Base-by-base conservation (phyloP, 768 basidiomycete genomes). In the Suillus luteus region DNA sequence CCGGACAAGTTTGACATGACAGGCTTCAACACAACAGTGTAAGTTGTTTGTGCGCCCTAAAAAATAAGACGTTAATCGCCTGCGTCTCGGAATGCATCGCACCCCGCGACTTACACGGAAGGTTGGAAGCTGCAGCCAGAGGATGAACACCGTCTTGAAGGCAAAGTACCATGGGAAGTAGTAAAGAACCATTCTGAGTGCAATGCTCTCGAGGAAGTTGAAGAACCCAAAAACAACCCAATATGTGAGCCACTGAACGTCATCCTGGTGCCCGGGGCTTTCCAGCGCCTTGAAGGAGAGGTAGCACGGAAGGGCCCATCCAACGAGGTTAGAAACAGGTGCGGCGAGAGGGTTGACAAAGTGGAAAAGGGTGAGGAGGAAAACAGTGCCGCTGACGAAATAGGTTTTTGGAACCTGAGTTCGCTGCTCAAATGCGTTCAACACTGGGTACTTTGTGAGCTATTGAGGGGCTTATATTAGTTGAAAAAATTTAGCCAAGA, bases 161-260 rank as follows among this genome's bases (percentile, higher is more conserved):
- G 91, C 88, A 74, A 89, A 97, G 77, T 96, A 98, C 91, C 94
- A 95, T 51, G 95, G 93, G 69, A 95, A 72, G 73, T 95, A 99
- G 82, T 96, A 94, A 68, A 98, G 88, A 65, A 97, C 85, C 65
- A 91, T 64, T 59, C 91, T 86, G 67, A 93, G 82, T 60, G 92
- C 93, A 69, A 96, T 84, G 72, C 86, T 89, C 80, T 98, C 96
- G 65, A 92, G 71, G 79, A 97, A 93, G 82, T 91, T 96, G 85
- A 97, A 89, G 77, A 89, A 91, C 61, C 94, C 95, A 70, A 97
- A 96, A 61, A 96, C 85, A 73, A 93, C 84, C 96, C 96, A 99
- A 83, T 99, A 99, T 2, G 96, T 96, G 72, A 98, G 84, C 95
- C 95, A 98, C 79, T 97, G 95, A 71, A 91, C 82, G 78, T 96